phyloP scores from a whole-genome alignment of 164 flowering plant genomes.

The Cinnamomum chago region DNA sequence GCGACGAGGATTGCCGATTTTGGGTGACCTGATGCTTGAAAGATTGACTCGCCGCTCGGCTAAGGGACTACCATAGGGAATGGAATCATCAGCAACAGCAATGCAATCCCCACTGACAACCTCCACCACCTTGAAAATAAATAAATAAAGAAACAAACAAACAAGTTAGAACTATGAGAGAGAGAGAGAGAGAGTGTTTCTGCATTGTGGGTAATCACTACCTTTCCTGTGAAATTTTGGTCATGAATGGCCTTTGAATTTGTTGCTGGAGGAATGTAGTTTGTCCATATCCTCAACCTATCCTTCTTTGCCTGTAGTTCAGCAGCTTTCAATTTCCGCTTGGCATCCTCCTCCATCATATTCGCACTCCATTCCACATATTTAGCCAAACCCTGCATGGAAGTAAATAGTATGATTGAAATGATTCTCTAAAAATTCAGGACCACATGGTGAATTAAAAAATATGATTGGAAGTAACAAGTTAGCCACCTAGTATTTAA shows the following conservation, averaged over 20 bases:
- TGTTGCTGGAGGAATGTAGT: constrained; percentile 79
- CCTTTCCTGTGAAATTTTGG: constrained; percentile 93
- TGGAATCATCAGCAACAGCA: constrained; percentile 87
- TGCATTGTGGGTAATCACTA: constrained; percentile 13
- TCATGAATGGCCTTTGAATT: constrained; percentile 95
- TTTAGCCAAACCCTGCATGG: constrained; percentile 77
- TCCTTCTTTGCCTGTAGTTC: constrained; percentile 88
- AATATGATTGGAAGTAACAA: neutral
- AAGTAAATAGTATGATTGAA: neutral
- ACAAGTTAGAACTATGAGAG: neutral
- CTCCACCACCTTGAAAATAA: constrained; percentile 71
- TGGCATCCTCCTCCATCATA: constrained; percentile 90
- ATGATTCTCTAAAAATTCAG: neutral
- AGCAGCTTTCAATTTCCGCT: constrained; percentile 60
- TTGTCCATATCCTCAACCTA: constrained; percentile 73
- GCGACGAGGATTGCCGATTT: constrained; percentile 83
- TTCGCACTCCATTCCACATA: constrained; percentile 98
- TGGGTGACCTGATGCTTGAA: constrained; percentile 89
- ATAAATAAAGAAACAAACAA: neutral
- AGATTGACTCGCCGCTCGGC: constrained; percentile 94
- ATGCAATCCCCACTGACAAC: constrained; percentile 98
- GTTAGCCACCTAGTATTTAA: neutral
- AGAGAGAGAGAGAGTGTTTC: neutral
- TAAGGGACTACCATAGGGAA: constrained; percentile 77
- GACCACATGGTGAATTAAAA: neutral